Conservation (phyloP, 768 basidiomycete genomes). For the Postia placenta region DNA sequence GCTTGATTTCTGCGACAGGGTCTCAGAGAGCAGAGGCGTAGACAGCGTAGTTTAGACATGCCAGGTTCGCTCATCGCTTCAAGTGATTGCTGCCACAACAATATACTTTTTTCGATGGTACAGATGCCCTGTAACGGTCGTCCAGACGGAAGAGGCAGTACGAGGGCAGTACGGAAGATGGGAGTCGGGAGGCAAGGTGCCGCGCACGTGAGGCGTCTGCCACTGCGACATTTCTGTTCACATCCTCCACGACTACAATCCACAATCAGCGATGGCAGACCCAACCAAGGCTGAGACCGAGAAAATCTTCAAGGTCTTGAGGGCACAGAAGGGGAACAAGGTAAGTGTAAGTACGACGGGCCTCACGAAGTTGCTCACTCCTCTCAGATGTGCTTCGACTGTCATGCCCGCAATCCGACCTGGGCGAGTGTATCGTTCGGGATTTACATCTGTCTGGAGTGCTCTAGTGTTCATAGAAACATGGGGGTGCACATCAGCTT, state of each 20-base stretch:
- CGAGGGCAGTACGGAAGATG: too few species aligned
- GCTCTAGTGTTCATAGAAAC: slow-evolving; percentile 91
- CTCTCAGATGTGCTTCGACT: slow-evolving; percentile 86
- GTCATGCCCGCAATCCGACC: slow-evolving; percentile 91
- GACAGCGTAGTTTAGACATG: neutral
- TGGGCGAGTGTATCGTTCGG: slow-evolving; percentile 97
- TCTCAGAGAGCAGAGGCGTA: neutral
- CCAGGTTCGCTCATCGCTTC: neutral
- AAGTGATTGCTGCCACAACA: too few species aligned
- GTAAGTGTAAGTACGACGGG: slow-evolving; percentile 35
- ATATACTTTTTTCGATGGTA: too few species aligned
- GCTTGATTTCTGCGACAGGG: slow-evolving; percentile 13
- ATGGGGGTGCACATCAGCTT: slow-evolving; percentile 99
- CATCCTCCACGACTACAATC: neutral
- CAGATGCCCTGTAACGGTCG: too few species aligned
- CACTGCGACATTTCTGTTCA: neutral
- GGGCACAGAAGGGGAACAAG: slow-evolving; percentile 85
- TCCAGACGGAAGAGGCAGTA: neutral
- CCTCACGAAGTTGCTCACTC: neutral
- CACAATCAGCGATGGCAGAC: slow-evolving; percentile 69
- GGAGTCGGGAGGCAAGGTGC: too few species aligned
- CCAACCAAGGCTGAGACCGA: slow-evolving; percentile 85
- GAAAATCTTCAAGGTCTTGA: slow-evolving; percentile 77
- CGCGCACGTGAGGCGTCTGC: neutral
- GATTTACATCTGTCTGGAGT: slow-evolving; percentile 96